Percentiles rank a stretch among this genome's conserved stretches.
Conservation (phyloP, 371 early-diverging fungal species). For the Rhizopus delemar region DNA sequence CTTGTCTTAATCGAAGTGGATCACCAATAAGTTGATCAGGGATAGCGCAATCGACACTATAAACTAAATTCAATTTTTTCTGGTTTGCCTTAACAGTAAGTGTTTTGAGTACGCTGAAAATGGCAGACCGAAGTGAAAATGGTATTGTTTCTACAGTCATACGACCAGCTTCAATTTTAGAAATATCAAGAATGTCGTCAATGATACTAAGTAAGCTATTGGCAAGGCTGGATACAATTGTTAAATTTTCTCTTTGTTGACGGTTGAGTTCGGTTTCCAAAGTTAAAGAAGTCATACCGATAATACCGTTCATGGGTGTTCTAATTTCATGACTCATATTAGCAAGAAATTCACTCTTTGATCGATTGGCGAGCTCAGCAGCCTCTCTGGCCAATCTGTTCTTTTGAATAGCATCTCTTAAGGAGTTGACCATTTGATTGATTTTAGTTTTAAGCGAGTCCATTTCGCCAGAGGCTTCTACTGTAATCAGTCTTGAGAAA, state of each 20-base stretch:
- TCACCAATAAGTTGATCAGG: constrained; percentile 76
- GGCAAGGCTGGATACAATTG: constrained; percentile 69
- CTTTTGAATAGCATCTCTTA: constrained; percentile 71
- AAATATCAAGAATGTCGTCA: constrained; percentile 82
- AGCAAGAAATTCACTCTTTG: constrained; percentile 64
- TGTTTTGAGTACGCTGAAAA: constrained; percentile 69
- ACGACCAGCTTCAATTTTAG: constrained; percentile 81
- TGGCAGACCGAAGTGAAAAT: constrained; percentile 65
- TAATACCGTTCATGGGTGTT: constrained; percentile 80
- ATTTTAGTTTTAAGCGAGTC: constrained; percentile 41
- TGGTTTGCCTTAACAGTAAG: no score
- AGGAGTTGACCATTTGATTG: constrained; percentile 56
- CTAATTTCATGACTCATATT: constrained; percentile 33
- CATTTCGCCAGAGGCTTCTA: constrained; percentile 41
- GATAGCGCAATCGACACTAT: constrained; percentile 63
- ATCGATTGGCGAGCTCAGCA: constrained; percentile 73
- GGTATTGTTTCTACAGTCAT: constrained; percentile 70
- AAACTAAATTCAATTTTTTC: constrained; percentile 48
- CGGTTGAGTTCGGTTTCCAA: constrained; percentile 66
- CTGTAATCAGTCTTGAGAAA: constrained; percentile 36
- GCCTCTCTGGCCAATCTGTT: constrained; percentile 71
- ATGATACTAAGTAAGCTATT: constrained; percentile 72
- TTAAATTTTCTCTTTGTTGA: constrained; percentile 74
- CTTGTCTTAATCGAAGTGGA: constrained; percentile 73
- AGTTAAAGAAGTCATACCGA: constrained; percentile 72